phyloP scores from a whole-genome alignment of 345 rosid genomes.

The Hibiscus mutabilis region DNA sequence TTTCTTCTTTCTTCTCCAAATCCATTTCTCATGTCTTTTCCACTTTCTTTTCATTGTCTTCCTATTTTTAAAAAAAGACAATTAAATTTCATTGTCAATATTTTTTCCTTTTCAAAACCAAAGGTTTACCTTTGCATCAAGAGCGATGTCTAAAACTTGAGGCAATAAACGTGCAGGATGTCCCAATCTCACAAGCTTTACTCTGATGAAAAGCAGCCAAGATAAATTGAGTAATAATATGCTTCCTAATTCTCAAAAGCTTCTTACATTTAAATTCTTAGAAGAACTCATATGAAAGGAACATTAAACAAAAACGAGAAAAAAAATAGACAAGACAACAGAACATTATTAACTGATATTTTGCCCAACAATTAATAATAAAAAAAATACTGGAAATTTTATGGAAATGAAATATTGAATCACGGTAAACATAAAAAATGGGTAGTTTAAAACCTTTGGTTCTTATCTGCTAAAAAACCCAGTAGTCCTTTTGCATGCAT shows the following conservation, averaged over 20 bases:
- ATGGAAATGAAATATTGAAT: not conserved
- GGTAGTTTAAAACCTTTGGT: not conserved
- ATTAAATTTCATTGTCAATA: not conserved
- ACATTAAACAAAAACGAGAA: not conserved
- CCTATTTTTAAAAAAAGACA: not conserved
- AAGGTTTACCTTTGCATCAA: slow-evolving; percentile 70
- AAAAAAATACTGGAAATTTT: not conserved
- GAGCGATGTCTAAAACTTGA: slow-evolving; percentile 86
- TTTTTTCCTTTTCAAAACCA: not conserved
- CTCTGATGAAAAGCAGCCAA: slow-evolving; percentile 25
- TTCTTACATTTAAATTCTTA: not conserved
- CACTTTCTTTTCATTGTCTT: not conserved
- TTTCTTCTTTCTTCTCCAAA: too few species aligned
- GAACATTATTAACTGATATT: not conserved
- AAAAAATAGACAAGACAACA: not conserved
- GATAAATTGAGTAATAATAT: slow-evolving; percentile 1
- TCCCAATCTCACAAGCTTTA: slow-evolving; percentile 87
- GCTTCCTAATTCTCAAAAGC: not conserved
- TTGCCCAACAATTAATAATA: not conserved
- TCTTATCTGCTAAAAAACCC: not conserved
- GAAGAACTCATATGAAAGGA: not conserved
- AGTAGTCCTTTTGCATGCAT: not conserved
- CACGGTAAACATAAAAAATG: not conserved
- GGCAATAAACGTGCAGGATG: slow-evolving; percentile 96
- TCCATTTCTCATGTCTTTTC: not conserved